Base-by-base conservation (phyloP, 2,329 filamentous ascomycete species). In the Rutstroemia sydowiana region DNA sequence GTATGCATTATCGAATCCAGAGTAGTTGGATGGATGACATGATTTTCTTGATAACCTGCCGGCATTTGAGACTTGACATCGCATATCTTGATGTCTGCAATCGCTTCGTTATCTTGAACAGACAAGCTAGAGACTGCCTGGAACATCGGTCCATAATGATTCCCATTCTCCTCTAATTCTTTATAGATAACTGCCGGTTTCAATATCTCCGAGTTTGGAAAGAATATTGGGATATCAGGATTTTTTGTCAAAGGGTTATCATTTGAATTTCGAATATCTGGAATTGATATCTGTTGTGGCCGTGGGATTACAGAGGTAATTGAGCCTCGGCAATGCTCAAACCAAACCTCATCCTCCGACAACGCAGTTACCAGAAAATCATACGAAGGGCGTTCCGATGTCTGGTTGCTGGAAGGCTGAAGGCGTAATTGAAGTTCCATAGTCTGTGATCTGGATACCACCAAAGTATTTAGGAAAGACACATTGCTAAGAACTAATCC, bases 21-120 rank as follows among this genome's bases (percentile, higher is more conserved):
- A 0, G 78, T 80, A 3, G 75, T 71, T 0, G 79, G 78, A 55
- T 82, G 79, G 18, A 82, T 71, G 5, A 79, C 50, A 56, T 80
- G 75, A 3, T 72, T 68, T 52, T 57, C 52, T 30, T 64, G 53
- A 52, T 60, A 66, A 1, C 58, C 57, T 32, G 65, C 62, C n/a
- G 68, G 67, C 67, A 69, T 70, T 4, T 57, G 47, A 21, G 57
- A 52, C 6, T 53, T 20, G 14, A 34, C 18, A 31, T 45, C 28
- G 30, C 26, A 28, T 14, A 43, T 28, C 14, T 43, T 13, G 20
- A 43, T 30, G 23, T 23, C 28, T 8, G 18, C 41, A 4, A 30
- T 8, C 5, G 20, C 41, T n/a, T 23, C 26, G 5, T 10, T 23
- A 8, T 43, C 26, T 20, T n/a, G 20, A 18, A 43, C 28, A 20